phyloP scores from a whole-genome alignment of 345 rosid species.

The Lenwebbia sp. region DNA sequence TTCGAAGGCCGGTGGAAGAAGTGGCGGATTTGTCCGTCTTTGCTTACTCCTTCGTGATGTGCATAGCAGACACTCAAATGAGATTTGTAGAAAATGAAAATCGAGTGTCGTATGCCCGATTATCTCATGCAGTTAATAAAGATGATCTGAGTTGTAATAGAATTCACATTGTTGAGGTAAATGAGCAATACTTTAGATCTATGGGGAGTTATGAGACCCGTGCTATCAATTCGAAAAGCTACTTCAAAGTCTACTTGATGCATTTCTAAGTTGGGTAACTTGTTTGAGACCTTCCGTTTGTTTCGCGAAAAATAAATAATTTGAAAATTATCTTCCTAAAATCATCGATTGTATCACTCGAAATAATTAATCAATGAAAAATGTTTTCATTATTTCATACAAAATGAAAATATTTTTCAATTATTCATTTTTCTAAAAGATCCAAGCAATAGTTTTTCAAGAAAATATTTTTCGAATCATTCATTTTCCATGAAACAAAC shows the following conservation, averaged over 20 bases:
- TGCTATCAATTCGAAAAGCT: not conserved
- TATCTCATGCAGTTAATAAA: not conserved
- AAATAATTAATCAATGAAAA: no score
- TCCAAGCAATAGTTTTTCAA: no score
- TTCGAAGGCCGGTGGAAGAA: slow-evolving; percentile 90
- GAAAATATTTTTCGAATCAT: no score
- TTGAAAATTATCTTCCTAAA: no score
- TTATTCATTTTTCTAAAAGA: no score
- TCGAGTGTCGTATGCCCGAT: no score
- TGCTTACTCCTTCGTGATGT: slow-evolving; percentile 53
- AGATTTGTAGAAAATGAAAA: not conserved
- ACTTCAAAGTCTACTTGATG: not conserved
- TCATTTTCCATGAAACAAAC: no score
- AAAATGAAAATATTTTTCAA: no score
- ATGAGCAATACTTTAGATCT: not conserved
- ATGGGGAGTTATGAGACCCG: not conserved
- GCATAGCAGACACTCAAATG: not conserved
- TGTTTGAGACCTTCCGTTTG: not conserved
- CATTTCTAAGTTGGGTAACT: not conserved
- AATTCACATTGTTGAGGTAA: not conserved
- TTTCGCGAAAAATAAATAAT: no score
- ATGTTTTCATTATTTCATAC: no score
- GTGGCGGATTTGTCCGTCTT: slow-evolving; percentile 81
- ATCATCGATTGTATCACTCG: no score
- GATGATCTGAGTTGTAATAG: not conserved